Conservation (phyloP, 2,329 filamentous ascomycete species). For the Fusarium sp. region DNA sequence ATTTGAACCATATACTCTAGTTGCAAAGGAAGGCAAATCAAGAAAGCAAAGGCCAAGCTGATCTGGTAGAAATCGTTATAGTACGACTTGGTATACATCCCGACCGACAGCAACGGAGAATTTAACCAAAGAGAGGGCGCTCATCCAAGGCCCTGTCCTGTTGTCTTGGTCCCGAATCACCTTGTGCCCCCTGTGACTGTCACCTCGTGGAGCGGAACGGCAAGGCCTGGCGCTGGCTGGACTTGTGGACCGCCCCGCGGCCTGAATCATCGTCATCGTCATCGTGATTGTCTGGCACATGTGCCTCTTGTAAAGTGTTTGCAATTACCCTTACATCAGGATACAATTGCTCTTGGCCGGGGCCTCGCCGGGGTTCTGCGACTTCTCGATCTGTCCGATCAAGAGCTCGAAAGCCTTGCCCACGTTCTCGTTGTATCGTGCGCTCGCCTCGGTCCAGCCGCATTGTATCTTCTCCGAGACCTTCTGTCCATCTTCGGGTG, state of each 20-base stretch:
- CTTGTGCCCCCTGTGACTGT: conserved; percentile 24
- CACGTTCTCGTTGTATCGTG: conserved; percentile 94
- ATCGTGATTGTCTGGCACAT: conserved; percentile 19
- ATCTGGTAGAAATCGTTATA: background rate
- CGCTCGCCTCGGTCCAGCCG: conserved; percentile 94
- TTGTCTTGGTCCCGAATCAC: conserved; percentile 25
- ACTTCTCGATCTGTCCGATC: conserved; percentile 94
- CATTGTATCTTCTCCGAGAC: conserved; percentile 89
- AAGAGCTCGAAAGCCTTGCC: conserved; percentile 92
- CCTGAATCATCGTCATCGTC: conserved; percentile 9
- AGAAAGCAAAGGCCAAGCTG: conserved; percentile 14
- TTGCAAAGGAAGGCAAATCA: conserved; percentile 26
- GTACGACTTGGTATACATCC: conserved; percentile 18
- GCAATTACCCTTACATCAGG: conserved; percentile 74
- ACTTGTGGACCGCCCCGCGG: conserved; percentile 34
- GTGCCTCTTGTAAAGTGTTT: background rate
- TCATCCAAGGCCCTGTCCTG: conserved; percentile 28
- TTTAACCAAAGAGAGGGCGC: conserved; percentile 30
- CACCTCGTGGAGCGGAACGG: conserved; percentile 19
- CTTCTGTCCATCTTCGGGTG: conserved; percentile 84
- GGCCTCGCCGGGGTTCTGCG: conserved; percentile 88
- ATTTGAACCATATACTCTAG: conserved; percentile 39
- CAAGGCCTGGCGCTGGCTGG: conserved; percentile 10
- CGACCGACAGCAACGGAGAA: conserved; percentile 19
- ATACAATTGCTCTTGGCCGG: conserved; percentile 82